phyloP scores from a whole-genome alignment of 2,329 filamentous ascomycete species.

The Talaromyces atroroseus region DNA sequence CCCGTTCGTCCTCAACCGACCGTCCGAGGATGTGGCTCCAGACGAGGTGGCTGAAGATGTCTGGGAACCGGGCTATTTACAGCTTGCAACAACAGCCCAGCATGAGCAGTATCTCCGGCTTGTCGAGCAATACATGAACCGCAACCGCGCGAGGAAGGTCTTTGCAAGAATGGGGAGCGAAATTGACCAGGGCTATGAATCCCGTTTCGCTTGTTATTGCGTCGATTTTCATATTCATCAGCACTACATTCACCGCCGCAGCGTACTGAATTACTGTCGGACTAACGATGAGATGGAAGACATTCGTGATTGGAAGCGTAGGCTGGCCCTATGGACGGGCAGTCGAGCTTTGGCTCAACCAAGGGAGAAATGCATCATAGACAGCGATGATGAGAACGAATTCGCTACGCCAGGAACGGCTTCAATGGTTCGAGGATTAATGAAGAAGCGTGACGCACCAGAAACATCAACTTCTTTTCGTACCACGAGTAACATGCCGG shows the following conservation, averaged over 20 bases:
- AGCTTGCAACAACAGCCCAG: constrained; percentile 10
- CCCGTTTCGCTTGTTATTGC: constrained; percentile 24
- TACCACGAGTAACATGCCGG: neutral
- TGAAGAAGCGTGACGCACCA: neutral
- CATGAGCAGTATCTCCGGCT: constrained; percentile 5
- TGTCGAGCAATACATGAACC: constrained; percentile 3
- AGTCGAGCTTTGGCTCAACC: neutral
- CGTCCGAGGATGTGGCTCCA: constrained; percentile 8
- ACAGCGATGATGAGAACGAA: constrained; percentile 1
- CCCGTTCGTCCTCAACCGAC: constrained; percentile 9
- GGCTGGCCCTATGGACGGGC: constrained; percentile 9
- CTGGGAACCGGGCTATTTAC: constrained; percentile 11
- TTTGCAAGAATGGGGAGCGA: constrained; percentile 11
- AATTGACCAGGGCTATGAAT: constrained; percentile 14
- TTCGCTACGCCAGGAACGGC: neutral
- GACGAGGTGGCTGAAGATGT: constrained; percentile 4
- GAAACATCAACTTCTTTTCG: neutral
- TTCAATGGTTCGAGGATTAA: neutral
- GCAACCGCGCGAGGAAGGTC: constrained; percentile 11
- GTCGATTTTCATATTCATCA: constrained; percentile 31
- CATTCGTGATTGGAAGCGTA: constrained; percentile 24
- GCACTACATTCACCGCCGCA: constrained; percentile 22
- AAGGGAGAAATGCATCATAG: neutral
- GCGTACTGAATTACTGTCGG: constrained; percentile 25
- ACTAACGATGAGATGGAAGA: constrained; percentile 23